Conservation (phyloP, 2,329 filamentous ascomycete species). For the Fusarium caatingaense region DNA sequence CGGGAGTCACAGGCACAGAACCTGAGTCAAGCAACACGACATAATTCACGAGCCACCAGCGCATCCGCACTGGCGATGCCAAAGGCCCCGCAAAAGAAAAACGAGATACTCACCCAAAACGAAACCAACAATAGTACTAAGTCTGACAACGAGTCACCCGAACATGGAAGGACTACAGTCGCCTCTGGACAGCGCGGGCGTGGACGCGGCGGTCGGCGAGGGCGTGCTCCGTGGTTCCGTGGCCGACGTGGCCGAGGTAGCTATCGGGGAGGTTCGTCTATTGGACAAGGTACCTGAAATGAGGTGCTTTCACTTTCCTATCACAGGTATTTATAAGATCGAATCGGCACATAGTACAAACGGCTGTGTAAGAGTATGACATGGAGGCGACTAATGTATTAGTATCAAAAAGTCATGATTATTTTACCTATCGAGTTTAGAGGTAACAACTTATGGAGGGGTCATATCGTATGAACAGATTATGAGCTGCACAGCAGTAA, state of each 20-base stretch:
- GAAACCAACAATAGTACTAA: background rate
- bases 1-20: background rate
- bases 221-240: conserved; percentile 43
- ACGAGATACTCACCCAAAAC: background rate
- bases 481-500: background rate
- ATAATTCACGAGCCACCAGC: conserved; percentile 2
- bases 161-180: conserved; percentile 2
- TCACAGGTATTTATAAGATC: background rate
- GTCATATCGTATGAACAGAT: background rate
- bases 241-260: conserved; percentile 45
- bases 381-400: background rate
- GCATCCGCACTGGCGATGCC: background rate
- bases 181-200: conserved; percentile 23
- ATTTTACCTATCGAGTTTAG: background rate
- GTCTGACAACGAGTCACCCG: conserved; percentile 22
- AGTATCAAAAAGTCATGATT: conserved; percentile 1
- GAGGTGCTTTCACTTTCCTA: background rate
- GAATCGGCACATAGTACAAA: background rate
- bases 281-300: conserved; percentile 7
- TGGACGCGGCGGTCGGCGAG: conserved; percentile 44
- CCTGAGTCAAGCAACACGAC: background rate
- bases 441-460: background rate
- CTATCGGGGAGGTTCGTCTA: conserved; percentile 18
- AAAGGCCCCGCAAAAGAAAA: background rate
- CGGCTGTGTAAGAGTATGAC: background rate